These are phyloP conservation scores for Huiozyma sinensis DNA, from an alignment of 805 yeast genomes.

Conservation along the genomic window DNA sequence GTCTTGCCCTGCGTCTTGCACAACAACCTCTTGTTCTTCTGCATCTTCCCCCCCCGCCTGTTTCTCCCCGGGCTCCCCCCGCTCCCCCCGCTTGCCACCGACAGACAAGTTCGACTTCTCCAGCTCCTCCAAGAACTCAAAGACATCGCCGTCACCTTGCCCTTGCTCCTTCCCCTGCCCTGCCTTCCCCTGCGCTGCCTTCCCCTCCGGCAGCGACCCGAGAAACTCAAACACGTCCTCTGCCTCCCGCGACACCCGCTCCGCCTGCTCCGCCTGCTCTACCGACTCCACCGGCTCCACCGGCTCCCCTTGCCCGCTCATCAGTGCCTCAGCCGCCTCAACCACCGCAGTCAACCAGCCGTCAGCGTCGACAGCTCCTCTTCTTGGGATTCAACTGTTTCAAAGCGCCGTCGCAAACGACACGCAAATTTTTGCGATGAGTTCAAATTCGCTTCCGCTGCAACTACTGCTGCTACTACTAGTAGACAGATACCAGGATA, in stretches of 20 bases:
- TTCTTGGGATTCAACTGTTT: no score
- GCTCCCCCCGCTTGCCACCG: constrained; percentile 2
- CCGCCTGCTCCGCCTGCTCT: no score
- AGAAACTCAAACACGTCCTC: constrained; percentile 73
- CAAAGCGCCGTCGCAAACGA: no score
- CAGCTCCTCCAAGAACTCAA: constrained; percentile 50
- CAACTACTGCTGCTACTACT: neutral
- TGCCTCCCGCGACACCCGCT: constrained; percentile 33
- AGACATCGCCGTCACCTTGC: constrained; percentile 27
- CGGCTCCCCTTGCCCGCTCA: neutral
- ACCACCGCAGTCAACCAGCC: neutral
- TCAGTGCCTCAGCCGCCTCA: neutral
- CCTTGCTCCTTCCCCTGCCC: constrained; percentile 27
- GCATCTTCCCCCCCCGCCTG: constrained; percentile 9
- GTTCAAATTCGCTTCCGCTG: neutral
- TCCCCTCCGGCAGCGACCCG: constrained; percentile 61
- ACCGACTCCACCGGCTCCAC: no score
- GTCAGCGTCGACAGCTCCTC: neutral
- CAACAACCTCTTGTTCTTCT: constrained; percentile 15
- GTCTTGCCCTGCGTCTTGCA: constrained; percentile 10
- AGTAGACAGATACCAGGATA: neutral
- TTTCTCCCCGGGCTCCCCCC: constrained; percentile 5
- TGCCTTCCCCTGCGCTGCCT: constrained; percentile 17
- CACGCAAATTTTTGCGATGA: no score
- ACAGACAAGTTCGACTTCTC: constrained; percentile 45